Base-by-base conservation (phyloP, 164 flowering plant species). In the Platanus orientalis region DNA sequence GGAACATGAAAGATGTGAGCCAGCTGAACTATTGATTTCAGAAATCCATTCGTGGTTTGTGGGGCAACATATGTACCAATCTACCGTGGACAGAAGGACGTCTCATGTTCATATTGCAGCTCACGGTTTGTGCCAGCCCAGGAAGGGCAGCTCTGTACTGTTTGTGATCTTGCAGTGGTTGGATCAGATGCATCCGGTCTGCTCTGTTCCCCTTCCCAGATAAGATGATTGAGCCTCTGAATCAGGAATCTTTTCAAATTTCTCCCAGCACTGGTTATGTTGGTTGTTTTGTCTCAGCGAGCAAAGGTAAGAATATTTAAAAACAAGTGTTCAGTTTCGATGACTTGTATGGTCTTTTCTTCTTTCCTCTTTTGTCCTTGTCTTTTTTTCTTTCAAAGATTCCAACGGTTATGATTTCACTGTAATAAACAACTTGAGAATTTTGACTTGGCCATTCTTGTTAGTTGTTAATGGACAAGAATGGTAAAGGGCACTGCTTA, bases 361-460 rank as follows among this genome's bases (percentile, higher is more conserved):
- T 54, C 44, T 21, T 4, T 20, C 23, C 26, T 60, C 45, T 53
- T 24, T 24, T 24, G 53, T 44, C 48, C 19, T 13, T 45, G n/a
- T n/a, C n/a, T n/a, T n/a, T n/a, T n/a, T n/a, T n/a, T 54, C 30
- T 58, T 55, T 40, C 57, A 49, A 56, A 20, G n/a, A n/a, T 54
- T 68, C 32, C 44, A 36, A 52, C 58, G 64, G 13, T 61, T 51
- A 66, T 63, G 60, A 58, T 71, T 63, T 62, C 55, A 57, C 62
- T 67, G 71, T 67, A 67, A 72, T 72, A 70, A 73, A 39, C 71
- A 69, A 40, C 19, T 62, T 65, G 60, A 63, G 76, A 78, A 74
- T 74, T 75, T 72, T 74, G 75, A 57, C 53, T 54, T 58, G 64
- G 67, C 64, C 49, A 21, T 62, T 63, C 70, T 65, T 66, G 69